These are phyloP conservation scores for Yarrowia sp. DNA, from an alignment of 805 yeast genomes.

Conservation along the genomic window DNA sequence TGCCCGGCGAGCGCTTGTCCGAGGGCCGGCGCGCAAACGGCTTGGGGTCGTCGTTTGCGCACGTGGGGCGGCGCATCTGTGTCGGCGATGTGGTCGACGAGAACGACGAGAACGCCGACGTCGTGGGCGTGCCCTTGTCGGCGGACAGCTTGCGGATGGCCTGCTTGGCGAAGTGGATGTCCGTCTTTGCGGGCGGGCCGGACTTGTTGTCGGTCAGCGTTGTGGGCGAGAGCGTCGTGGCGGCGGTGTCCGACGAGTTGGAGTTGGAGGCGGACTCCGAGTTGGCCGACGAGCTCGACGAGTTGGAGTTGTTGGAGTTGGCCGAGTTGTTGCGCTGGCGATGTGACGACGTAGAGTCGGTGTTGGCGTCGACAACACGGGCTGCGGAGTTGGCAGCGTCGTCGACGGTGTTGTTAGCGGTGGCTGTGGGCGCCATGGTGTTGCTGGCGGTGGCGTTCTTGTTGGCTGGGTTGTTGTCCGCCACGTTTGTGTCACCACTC, in stretches of 20 bases:
- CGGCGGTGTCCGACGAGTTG: conserved; percentile 25
- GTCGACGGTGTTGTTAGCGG: background rate
- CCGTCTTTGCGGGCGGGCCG: background rate
- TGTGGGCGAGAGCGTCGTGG: conserved; percentile 23
- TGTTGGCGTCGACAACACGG: background rate
- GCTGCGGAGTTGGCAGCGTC: background rate
- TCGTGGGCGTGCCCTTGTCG: conserved; percentile 13
- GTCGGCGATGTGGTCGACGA: conserved; percentile 8
- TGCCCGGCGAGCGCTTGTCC: background rate
- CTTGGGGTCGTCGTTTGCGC: conserved; percentile 13
- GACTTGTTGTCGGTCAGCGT: background rate
- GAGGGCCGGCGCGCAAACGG: conserved; percentile 11
- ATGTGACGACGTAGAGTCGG: background rate
- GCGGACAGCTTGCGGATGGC: conserved; percentile 15
- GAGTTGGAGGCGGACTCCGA: conserved; percentile 12
- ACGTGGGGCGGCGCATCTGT: conserved; percentile 19
- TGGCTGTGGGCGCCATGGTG: background rate
- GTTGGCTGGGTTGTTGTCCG: background rate
- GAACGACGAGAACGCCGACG: conserved; percentile 9
- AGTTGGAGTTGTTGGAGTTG: conserved; percentile 4
- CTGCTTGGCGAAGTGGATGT: conserved; percentile 24
- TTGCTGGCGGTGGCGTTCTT: background rate
- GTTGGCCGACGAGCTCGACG: background rate
- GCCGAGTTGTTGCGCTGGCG: conserved; percentile 22
- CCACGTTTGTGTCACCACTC: no score